A percentile compares a stretch with the other conserved stretches of the same genome.
Evolutionary conservation across 2,329 filamentous ascomycete species (phyloP).

Genomic region (Claviceps sp.): DNA sequence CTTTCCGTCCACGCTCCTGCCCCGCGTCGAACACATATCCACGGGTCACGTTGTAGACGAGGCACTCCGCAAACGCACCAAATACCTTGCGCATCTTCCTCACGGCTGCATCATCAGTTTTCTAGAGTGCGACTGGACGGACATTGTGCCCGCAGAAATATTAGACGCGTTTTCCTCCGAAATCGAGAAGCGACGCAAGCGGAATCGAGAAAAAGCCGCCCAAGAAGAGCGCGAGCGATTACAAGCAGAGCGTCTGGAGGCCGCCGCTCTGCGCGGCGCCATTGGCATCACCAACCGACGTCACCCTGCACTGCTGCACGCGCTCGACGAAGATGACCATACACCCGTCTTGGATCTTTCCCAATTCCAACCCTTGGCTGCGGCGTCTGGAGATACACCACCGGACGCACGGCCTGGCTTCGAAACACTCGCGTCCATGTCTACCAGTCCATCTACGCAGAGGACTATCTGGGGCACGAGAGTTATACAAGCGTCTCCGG

Average conservation of each 20-base stretch:
- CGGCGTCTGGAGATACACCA: conserved; percentile 36
- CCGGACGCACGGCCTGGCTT: conserved; percentile 49
- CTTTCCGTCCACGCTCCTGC: conserved; percentile 77
- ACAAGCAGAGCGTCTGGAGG: conserved; percentile 69
- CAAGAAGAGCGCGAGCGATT: conserved; percentile 77
- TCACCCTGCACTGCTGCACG: conserved; percentile 18
- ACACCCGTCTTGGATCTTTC: conserved; percentile 34
- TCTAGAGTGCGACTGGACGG: conserved; percentile 89
- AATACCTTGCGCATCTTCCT: conserved; percentile 77
- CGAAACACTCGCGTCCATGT: conserved; percentile 58
- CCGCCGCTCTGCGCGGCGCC: conserved; percentile 48
- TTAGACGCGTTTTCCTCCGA: conserved; percentile 66
- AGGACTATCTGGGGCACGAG: conserved; percentile 91
- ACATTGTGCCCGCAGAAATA: conserved; percentile 64
- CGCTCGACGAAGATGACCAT: conserved; percentile 22
- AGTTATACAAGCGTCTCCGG: conserved; percentile 47
- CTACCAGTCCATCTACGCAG: conserved; percentile 62
- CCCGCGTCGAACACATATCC: conserved; percentile 78
- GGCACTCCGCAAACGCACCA: conserved; percentile 65
- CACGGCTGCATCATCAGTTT: conserved; percentile 86
- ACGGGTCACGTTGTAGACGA: conserved; percentile 82
- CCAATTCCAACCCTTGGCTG: conserved; percentile 52
- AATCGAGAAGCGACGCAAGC: conserved; percentile 61
- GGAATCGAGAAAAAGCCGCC: conserved; percentile 68
- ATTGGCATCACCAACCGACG: conserved; percentile 22